A percentile compares a stretch with the other conserved stretches of the same genome.
Evolutionary conservation across 2,329 filamentous ascomycete genomes (phyloP).

Genomic region (Fusarium nodosum): DNA sequence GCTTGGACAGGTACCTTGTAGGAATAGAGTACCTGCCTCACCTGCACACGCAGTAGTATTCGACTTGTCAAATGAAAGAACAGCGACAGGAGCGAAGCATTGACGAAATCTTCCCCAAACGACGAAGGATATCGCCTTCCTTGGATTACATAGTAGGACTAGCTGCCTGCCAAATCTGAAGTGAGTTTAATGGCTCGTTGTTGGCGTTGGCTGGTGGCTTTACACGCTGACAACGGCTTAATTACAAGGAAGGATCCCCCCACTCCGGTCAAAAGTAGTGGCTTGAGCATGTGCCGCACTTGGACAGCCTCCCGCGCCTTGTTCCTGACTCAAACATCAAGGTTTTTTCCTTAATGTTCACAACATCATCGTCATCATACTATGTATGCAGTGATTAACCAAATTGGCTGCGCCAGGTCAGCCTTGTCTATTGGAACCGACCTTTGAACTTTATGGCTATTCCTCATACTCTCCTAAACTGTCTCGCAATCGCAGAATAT

Average conservation of each 20-base stretch:
- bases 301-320: constrained; percentile 37
- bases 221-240: constrained; percentile 35
- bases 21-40: constrained; percentile 8
- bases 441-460: neutral
- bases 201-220: constrained; percentile 34
- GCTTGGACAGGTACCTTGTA: neutral
- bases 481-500: neutral
- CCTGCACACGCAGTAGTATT: neutral
- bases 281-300: constrained; percentile 41
- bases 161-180: constrained; percentile 37
- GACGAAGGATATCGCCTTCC: constrained; percentile 16
- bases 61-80: neutral
- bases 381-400: neutral
- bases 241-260: constrained; percentile 34
- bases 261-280: constrained; percentile 29
- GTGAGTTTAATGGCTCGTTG: constrained; percentile 25
- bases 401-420: constrained; percentile 3
- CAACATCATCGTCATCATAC: constrained; percentile 19
- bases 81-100: constrained; percentile 1
- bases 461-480: neutral
- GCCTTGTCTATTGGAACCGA: constrained; percentile 16
- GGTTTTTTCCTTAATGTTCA: constrained; percentile 22
- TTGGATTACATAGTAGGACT: neutral
- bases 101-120: constrained; percentile 15
- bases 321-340: constrained; percentile 42